Evolutionary conservation across 768 basidiomycete species (phyloP), one percentile per base, ranked within the genome.

Genomic region (Kwoniella heveanensis): DNA sequence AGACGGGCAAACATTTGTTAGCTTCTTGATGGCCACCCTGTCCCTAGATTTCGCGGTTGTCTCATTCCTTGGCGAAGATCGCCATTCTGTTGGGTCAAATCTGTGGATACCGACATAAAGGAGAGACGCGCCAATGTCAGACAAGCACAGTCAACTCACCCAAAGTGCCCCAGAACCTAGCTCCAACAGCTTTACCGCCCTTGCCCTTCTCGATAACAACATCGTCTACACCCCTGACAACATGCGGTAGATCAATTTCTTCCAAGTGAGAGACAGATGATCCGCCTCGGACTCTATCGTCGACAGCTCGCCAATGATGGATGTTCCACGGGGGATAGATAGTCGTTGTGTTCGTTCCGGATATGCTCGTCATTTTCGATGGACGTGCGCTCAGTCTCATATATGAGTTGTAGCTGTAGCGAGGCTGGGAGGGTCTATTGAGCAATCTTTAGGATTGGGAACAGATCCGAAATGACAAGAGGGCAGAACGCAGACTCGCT

Each of bases 201-300:
- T 69, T 49, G 36, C 59, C 53, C 10, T 52, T 36, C 39, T 44
- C 17, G 39, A 32, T 32, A 13, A 36, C 7, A 7, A 36, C 7
- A 13, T 53, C 37, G 26, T 47, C 1, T 1, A 3, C 32, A 19
- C 0, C 36, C 1, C 29, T 5, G 26, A 24, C n/a, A 17, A 13
- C 39, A 7, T 46, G 25, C 22, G 60, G 65, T 10, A 69, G 22
- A 13, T 62, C 62, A 8, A 73, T 46, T 6, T 65, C 29, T 13
- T 73, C 75, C 32, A 79, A 71, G 60, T 77, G 74, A 12, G 77
- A 80, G 26, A 63, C 47, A 15, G 78, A 79, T 22, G 71, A 68
- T 19, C 81, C 81, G 30, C 81, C 81, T 53, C 81, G 66, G 12
- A 82, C 78, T 12, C 79, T 63, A 60, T 82, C 81, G 64, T 81